Evolutionary conservation across 2,329 filamentous ascomycete species (phyloP), one percentile per base, ranked within the genome.

Genomic region (Aureobasidium sp.): DNA sequence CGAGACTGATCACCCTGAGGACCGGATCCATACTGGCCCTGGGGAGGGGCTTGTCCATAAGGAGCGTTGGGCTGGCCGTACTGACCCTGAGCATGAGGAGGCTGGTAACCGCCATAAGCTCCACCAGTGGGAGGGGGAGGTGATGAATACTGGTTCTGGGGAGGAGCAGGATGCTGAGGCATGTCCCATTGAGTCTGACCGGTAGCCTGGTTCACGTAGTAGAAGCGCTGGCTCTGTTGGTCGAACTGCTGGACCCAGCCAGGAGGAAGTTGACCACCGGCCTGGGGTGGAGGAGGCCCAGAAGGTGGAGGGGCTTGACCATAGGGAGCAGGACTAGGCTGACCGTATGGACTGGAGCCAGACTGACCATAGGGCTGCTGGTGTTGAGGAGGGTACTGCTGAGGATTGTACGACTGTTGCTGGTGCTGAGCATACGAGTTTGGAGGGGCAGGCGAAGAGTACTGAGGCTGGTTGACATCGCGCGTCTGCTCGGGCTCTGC

Each of bases 171-270:
- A 32, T 64, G 62, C 13, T 74, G 73, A 3, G 86, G 84, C 16
- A 79, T 77, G 64, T 87, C 83, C 86, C 86, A 88, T 71, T 88
- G 85, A 0, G 83, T 81, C 62, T 79, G 80, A 25, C 84, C 83
- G 13, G 83, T 83, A 50, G 81, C 77, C 62, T 83, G 75, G 71
- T 88, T 84, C 62, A 84, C 78, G 68, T 86, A 89, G 74, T 83
- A 88, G 76, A 83, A 87, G 61, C 83, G 82, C 69, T 86, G 82
- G 63, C 79, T 76, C 62, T 77, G 78, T 62, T 83, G 79, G 66
- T 89, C 86, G 73, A 81, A 89, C 71, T 86, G 81, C 29, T 84
- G 77, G 32, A 77, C 74, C 86, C 86, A 89, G 66, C 86, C 86
- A 54, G 77, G 69, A 29, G 86, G 79, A 65, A 87, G 75, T 63